These are phyloP conservation scores for Styphnolobium japonicum DNA, from an alignment of 306 rosid species.

Conservation along the genomic window DNA sequence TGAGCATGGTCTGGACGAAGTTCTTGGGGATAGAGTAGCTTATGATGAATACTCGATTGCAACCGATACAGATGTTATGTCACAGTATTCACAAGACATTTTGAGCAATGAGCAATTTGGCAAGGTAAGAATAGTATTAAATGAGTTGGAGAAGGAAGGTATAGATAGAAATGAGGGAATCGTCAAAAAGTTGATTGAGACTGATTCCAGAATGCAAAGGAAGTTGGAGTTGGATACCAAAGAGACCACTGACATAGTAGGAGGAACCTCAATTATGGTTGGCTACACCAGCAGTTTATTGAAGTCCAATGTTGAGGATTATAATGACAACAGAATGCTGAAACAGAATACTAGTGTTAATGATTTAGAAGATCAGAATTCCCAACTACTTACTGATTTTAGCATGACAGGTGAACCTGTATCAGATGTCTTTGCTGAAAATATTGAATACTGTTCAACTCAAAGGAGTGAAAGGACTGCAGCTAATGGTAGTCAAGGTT, in stretches of 20 bases:
- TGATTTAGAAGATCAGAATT: slow-evolving; percentile 9
- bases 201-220: not conserved
- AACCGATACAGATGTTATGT: slow-evolving; percentile 1
- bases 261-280: slow-evolving; percentile 14
- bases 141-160: slow-evolving; percentile 23
- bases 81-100: not conserved
- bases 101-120: slow-evolving; percentile 13
- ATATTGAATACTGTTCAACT: slow-evolving; percentile 22
- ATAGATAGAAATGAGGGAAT: slow-evolving; percentile 15
- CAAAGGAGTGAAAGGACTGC: slow-evolving; percentile 5
- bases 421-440: slow-evolving; percentile 15
- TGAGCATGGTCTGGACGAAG: slow-evolving; percentile 6
- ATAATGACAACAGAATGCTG: not conserved
- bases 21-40: slow-evolving; percentile 25
- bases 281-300: not conserved
- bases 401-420: not conserved
- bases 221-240: not conserved
- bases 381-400: not conserved
- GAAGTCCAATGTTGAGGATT: slow-evolving; percentile 13
- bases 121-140: slow-evolving; percentile 10
- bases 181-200: slow-evolving; percentile 1
- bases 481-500: slow-evolving; percentile 18
- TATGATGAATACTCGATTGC: not conserved
- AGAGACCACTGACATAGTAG: not conserved
- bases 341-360: not conserved